Evolutionary conservation across 139 green algal species (phyloP).

Genomic region (Chlorella vulgaris): DNA sequence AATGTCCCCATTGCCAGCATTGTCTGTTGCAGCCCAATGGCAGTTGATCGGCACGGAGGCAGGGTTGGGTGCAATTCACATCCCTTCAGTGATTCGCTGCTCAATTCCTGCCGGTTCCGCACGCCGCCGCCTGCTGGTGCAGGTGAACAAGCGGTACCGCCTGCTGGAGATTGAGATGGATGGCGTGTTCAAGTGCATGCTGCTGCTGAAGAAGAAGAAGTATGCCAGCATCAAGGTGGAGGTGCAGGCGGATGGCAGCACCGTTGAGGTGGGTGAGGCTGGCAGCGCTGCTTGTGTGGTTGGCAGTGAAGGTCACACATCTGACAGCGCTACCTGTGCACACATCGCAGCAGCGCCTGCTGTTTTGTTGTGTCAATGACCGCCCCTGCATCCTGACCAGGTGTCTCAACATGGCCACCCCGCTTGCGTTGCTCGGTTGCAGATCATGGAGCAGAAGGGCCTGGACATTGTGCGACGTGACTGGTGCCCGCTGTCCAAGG

Average conservation of each 20-base stretch:
- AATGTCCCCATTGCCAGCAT: not conserved
- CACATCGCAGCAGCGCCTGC: not conserved
- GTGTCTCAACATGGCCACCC: not conserved
- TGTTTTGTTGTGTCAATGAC: no score
- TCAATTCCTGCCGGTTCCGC: not conserved
- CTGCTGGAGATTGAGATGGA: conserved; percentile 98
- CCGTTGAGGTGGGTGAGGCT: conserved; percentile 52
- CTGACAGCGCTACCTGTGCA: not conserved
- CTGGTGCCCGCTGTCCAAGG: conserved; percentile 94
- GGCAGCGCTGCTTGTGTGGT: not conserved
- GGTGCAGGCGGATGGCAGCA: conserved; percentile 43
- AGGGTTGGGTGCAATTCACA: no score
- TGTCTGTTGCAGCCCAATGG: no score
- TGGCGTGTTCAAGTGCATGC: conserved; percentile 92
- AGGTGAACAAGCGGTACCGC: conserved; percentile 79
- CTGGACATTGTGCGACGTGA: conserved; percentile 98
- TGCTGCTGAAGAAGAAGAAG: conserved; percentile 99
- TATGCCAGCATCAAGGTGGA: conserved; percentile 95
- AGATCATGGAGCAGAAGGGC: conserved; percentile 93
- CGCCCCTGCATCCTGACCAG: not conserved
- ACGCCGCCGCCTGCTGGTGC: not conserved
- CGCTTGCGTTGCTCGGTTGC: not conserved
- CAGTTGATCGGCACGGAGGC: no score
- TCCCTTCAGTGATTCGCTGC: no score
- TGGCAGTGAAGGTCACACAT: no score